phyloP scores from a whole-genome alignment of 345 rosid genomes.

The Ceriops tagal region DNA sequence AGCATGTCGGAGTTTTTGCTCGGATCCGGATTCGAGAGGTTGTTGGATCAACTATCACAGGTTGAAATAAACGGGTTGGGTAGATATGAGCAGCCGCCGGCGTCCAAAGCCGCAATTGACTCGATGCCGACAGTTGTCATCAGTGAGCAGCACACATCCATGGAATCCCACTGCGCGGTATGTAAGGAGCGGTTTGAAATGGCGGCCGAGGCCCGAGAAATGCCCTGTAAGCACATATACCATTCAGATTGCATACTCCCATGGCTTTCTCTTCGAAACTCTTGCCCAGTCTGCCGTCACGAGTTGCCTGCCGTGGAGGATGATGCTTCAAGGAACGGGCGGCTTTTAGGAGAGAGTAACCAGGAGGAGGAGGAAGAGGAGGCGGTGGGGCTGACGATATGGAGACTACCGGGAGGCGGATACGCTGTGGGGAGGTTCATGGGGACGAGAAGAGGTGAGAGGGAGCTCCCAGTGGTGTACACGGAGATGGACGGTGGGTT shows the following conservation, averaged over 20 bases:
- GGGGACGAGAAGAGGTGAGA: conserved; percentile 71
- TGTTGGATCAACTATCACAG: conserved; percentile 74
- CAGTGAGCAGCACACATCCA: conserved; percentile 26
- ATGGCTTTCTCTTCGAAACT: conserved; percentile 79
- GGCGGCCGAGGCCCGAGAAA: conserved; percentile 65
- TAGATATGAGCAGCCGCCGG: conserved; percentile 62
- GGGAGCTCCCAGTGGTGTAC: conserved; percentile 76
- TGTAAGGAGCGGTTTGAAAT: conserved; percentile 79
- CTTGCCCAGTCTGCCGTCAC: conserved; percentile 91
- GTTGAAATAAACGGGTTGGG: conserved; percentile 61
- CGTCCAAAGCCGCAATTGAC: conserved; percentile 82
- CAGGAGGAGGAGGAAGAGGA: conserved; percentile 27
- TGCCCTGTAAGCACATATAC: conserved; percentile 94
- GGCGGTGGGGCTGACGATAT: conserved; percentile 78
- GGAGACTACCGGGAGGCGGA: conserved; percentile 95
- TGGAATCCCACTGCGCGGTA: conserved; percentile 82
- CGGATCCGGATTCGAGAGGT: conserved; percentile 83
- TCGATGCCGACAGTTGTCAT: conserved; percentile 67
- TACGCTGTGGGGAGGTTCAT: conserved; percentile 87
- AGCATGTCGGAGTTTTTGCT: conserved; percentile 79
- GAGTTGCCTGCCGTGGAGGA: conserved; percentile 55
- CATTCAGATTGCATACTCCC: conserved; percentile 92
- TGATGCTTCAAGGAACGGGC: conserved; percentile 6
- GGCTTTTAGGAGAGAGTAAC: background rate
- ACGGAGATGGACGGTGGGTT: conserved; percentile 93